Evolutionary conservation across 2,329 filamentous ascomycete genomes (phyloP).

Genomic region (Fusarium citri): DNA sequence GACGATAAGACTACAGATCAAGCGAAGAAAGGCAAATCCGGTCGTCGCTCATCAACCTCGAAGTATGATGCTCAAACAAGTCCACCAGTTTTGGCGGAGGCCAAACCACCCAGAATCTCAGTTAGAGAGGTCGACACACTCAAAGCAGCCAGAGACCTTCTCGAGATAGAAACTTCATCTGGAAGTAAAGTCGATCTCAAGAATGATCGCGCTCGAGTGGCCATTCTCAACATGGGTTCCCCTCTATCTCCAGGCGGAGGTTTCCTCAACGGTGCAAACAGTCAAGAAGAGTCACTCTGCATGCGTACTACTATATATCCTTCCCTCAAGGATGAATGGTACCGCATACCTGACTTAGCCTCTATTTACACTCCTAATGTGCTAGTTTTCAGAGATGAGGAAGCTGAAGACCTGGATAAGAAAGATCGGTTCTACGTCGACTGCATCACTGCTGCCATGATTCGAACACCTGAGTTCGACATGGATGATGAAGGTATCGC

Average conservation of each 20-base stretch:
- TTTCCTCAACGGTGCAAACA: conserved; percentile 68
- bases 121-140: conserved; percentile 65
- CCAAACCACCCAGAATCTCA: conserved; percentile 52
- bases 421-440: conserved; percentile 69
- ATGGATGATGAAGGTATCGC: conserved; percentile 49
- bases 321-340: conserved; percentile 68
- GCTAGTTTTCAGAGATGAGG: conserved; percentile 63
- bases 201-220: conserved; percentile 53
- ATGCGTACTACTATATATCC: conserved; percentile 69
- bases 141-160: conserved; percentile 56
- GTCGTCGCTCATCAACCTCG: conserved; percentile 3
- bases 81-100: background rate
- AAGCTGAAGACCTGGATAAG: conserved; percentile 52
- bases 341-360: conserved; percentile 68
- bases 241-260: conserved; percentile 71
- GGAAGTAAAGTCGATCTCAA: conserved; percentile 6
- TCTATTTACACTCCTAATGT: conserved; percentile 69
- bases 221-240: conserved; percentile 73
- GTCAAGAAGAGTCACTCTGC: conserved; percentile 72
- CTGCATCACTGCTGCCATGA: conserved; percentile 68
- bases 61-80: background rate
- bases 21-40: conserved; percentile 39
- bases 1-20: conserved; percentile 2
- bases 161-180: background rate
- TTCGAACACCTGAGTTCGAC: conserved; percentile 66